Percentiles rank a stretch among this genome's conserved stretches.
Conservation (phyloP, 805 yeast species). For the Wickerhamomyces hampshirensis region DNA sequence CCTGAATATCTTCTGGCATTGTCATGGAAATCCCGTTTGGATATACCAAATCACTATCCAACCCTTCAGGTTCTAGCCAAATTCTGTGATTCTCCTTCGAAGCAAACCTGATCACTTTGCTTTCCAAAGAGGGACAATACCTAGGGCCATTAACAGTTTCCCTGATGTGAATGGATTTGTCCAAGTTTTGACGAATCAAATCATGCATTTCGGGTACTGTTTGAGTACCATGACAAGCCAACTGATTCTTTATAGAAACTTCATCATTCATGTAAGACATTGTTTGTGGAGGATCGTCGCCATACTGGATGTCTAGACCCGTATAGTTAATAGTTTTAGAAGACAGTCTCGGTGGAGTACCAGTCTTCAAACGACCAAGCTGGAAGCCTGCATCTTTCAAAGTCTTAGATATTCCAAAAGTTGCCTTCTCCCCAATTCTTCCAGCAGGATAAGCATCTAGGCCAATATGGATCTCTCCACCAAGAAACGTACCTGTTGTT, state of each 20-base stretch:
- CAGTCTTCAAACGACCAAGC: slow-evolving; percentile 89
- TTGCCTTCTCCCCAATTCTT: slow-evolving; percentile 86
- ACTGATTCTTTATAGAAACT: slow-evolving; percentile 57
- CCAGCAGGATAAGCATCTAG: slow-evolving; percentile 80
- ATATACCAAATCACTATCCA: slow-evolving; percentile 79
- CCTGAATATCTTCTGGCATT: slow-evolving; percentile 92
- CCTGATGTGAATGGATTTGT: slow-evolving; percentile 81
- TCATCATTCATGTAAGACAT: slow-evolving; percentile 79
- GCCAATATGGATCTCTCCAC: slow-evolving; percentile 95
- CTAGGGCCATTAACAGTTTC: slow-evolving; percentile 96
- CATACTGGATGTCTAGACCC: slow-evolving; percentile 61
- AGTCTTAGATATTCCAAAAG: slow-evolving; percentile 83
- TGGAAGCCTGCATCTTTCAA: slow-evolving; percentile 71
- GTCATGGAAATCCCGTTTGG: slow-evolving; percentile 97
- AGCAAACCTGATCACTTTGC: slow-evolving; percentile 76
- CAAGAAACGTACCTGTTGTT: slow-evolving; percentile 92
- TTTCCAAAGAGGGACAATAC: slow-evolving; percentile 95
- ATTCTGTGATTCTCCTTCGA: slow-evolving; percentile 73
- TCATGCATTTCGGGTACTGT: slow-evolving; percentile 77
- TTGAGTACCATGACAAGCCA: slow-evolving; percentile 68
- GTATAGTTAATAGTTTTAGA: slow-evolving; percentile 65
- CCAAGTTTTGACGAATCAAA: slow-evolving; percentile 61
- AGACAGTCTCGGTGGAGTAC: slow-evolving; percentile 91
- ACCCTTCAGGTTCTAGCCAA: slow-evolving; percentile 97
- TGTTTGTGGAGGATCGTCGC: slow-evolving; percentile 83